These are phyloP conservation scores for Cladorrhinum samala DNA, from an alignment of 495 filamentous ascomycete species.

Conservation along the genomic window DNA sequence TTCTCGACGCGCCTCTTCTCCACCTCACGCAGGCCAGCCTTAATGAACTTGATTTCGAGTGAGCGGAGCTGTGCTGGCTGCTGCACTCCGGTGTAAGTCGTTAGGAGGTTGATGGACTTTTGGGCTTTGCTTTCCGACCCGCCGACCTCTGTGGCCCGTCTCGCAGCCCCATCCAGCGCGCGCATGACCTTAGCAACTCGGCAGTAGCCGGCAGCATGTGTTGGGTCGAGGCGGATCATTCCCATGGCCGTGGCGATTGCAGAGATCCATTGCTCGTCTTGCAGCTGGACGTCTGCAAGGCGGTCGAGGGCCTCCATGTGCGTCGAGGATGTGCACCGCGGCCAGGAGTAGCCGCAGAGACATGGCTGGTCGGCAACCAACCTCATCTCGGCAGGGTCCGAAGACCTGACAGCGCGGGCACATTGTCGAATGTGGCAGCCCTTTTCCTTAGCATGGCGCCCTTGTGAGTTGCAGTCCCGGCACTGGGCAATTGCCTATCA, in stretches of 20 bases:
- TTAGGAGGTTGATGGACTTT: too few relatives aligned
- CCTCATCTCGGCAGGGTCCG: constrained; percentile 9
- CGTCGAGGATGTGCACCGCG: constrained; percentile 8
- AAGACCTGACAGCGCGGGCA: constrained; percentile 6
- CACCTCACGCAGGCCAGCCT: constrained; percentile 12
- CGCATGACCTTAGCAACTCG: constrained; percentile 21
- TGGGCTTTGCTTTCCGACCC: too few relatives aligned
- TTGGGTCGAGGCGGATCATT: constrained; percentile 20
- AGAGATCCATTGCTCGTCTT: constrained; percentile 10
- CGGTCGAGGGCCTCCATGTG: constrained; percentile 21
- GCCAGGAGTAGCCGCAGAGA: constrained; percentile 23
- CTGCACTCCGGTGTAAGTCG: too few relatives aligned
- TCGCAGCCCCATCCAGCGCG: constrained; percentile 4
- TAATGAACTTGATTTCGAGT: constrained; percentile 8
- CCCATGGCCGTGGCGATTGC: constrained; percentile 22
- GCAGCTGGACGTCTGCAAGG: constrained; percentile 16
- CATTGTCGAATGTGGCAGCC: constrained; percentile 23
- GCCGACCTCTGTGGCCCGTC: too few relatives aligned
- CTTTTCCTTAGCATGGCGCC: constrained; percentile 23
- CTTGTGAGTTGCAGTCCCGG: neutral
- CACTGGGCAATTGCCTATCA: constrained; percentile 15
- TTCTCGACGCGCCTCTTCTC: too few relatives aligned
- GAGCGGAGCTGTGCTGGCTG: neutral
- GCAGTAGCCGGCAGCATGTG: constrained; percentile 22
- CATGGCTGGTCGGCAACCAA: constrained; percentile 9